Percentiles rank a stretch among this genome's conserved stretches.
Evolutionary conservation across 1,284 basidiomycete species (phyloP).

Genomic region (Heterobasidion annosum): DNA sequence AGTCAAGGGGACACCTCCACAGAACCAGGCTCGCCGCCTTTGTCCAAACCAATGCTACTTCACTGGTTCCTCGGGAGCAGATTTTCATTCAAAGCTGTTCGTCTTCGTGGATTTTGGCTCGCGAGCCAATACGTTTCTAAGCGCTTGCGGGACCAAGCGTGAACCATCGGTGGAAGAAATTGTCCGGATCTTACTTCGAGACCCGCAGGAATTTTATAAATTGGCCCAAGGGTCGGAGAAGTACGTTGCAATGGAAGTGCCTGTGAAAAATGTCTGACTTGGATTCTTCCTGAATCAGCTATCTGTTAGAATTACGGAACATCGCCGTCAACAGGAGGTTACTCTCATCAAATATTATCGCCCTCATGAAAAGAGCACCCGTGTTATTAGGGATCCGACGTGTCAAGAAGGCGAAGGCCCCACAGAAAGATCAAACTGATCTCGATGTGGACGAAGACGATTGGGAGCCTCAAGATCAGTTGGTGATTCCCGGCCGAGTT

Average conservation of each 20-base stretch:
- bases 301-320: conserved; percentile 76
- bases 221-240: conserved; percentile 56
- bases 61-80: conserved; percentile 36
- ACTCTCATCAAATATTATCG: conserved; percentile 47
- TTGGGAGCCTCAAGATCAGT: conserved; percentile 57
- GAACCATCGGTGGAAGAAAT: conserved; percentile 86
- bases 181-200: conserved; percentile 50
- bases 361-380: conserved; percentile 60
- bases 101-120: conserved; percentile 87
- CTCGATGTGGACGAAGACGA: conserved; percentile 44
- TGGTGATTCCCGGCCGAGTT: conserved; percentile 54
- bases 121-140: conserved; percentile 78
- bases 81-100: conserved; percentile 72
- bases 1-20: conserved; percentile 18
- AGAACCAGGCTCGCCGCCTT: conserved; percentile 33
- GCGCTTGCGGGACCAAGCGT: conserved; percentile 79
- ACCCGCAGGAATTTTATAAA: conserved; percentile 65
- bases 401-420: conserved; percentile 26
- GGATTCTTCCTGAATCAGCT: conserved; percentile 35
- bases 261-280: neutral
- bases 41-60: conserved; percentile 67
- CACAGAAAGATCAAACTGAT: conserved; percentile 23
- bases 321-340: conserved; percentile 70
- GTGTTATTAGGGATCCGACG: conserved; percentile 70
- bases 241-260: conserved; percentile 25